These are phyloP conservation scores for Dothistroma pini DNA, from an alignment of 2,329 filamentous ascomycete genomes.

Conservation along the genomic window DNA sequence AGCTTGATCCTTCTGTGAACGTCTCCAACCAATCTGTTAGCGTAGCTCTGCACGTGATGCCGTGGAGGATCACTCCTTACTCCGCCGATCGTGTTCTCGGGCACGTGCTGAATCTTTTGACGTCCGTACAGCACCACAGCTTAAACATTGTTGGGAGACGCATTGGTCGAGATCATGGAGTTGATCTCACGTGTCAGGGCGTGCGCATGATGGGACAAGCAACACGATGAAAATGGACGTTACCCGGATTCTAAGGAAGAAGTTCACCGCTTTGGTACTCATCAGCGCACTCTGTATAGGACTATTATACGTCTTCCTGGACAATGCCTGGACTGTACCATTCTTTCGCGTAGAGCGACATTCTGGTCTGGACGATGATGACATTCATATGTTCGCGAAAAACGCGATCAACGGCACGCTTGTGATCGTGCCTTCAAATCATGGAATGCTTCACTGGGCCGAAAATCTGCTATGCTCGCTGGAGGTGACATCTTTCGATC, in stretches of 20 bases:
- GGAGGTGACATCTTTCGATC: slow-evolving; percentile 8
- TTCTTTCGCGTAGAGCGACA: neutral
- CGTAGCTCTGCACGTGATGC: too few species aligned
- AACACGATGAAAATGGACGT: neutral
- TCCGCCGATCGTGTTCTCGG: too few species aligned
- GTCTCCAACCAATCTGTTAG: too few species aligned
- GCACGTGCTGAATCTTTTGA: too few species aligned
- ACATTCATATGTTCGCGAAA: slow-evolving; percentile 3
- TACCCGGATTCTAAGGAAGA: neutral
- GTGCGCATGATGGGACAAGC: neutral
- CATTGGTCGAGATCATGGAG: too few species aligned
- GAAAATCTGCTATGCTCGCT: slow-evolving; percentile 20
- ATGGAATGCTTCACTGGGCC: slow-evolving; percentile 16
- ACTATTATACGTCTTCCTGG: neutral
- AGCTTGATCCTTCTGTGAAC: too few species aligned
- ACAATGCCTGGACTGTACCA: neutral
- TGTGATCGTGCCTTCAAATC: slow-evolving; percentile 17
- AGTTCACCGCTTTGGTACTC: neutral
- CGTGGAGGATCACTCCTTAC: too few species aligned
- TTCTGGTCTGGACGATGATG: neutral
- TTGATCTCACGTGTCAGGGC: too few species aligned
- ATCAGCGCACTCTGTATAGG: neutral
- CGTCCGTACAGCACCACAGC: too few species aligned
- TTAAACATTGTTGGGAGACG: too few species aligned
- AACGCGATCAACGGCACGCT: slow-evolving; percentile 13